Evolutionary conservation across 2,329 filamentous ascomycete species (phyloP), one percentile per base, ranked within the genome.

Genomic region (Aspergillus costaricaensis): DNA sequence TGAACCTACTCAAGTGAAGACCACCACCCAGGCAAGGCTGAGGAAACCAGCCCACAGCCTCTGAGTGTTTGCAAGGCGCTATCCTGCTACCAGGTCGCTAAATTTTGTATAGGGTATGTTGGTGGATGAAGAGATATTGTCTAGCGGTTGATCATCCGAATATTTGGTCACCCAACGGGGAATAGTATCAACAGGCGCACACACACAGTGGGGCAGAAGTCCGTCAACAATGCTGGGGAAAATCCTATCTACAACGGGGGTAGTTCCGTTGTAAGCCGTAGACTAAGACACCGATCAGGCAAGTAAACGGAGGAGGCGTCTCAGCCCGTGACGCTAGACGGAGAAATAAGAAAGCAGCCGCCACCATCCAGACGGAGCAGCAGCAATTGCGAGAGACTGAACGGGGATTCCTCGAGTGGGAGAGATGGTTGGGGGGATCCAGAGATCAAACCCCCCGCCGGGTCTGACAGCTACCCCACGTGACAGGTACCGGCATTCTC

Each of bases 151-250:
- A 56, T 25, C 38, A 57, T 19, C 47, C 19, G 55, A 9, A 48
- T 17, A 12, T 25, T 10, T 25, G 48, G 23, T 41, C 39, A n/a
- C 38, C 56, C 38, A 47, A 53, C 23, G n/a, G 39, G 56, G 56
- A 58, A 58, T 52, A 52, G 56, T 58, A 43, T 58, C 49, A 52
- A 58, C 23, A 53, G 27, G 30, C 9, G n/a, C 55, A 10, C 44
- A 15, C 21, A 23, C 55, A 9, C 44, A 14, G 55, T 57, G 55
- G 55, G 55, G 55, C 55, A 15, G 25, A 30, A 32, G 15, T 17
- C 47, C 47, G 47, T 30, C 47, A 50, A 44, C 14, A 44, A 50
- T 19, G 47, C 47, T 32, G 47, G 44, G 44, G 44, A 21, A 30
- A 27, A n/a, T 50, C 47, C 47, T n/a, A 50, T 27, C 44, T 50